Base-by-base conservation (phyloP, 73 alveolate genomes). In the Paramecium biaurelia region DNA sequence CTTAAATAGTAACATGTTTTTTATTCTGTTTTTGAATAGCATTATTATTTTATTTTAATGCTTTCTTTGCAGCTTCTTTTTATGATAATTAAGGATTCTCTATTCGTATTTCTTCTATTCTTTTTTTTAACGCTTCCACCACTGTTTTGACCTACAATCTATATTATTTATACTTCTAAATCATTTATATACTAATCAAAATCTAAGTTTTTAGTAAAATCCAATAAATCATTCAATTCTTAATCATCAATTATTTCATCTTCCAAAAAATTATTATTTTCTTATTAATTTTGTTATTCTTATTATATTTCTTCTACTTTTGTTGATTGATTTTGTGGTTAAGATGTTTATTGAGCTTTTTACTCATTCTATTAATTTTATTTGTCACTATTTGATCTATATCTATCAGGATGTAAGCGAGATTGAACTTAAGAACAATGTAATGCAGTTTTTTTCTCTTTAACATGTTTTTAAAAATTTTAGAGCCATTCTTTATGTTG, bases 401-500 rank as follows among this genome's bases (percentile, higher is more conserved):
- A 63, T 9, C 84, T 10, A 63, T 63, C 84, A 26, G 84, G 84
- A 7, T 63, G 20, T 3, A 63, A 32, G 28, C 84, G 84, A 63
- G 84, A 63, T 30, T 26, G 45, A 32, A 63, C 84, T 63, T 63
- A 63, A 63, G 84, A 63, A 63, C 5, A 63, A 63, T 63, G 84
- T 12, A 63, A 63, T 11, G 43, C 84, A 7, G 45, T 79, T 79
- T 47, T 79, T 79, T 26, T 47, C 12, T 79, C 90, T 79, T 47
- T 43, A 20, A 12, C 74, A 79, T 32, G 45, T 45, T 79, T 79
- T 23, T 79, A 4, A 12, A 42, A 79, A 24, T 45, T 43, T 34
- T 38, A 23, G 32, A 79, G 56, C 90, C 90, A 79, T 45, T 79
- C 90, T 0, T 79, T 79, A 43, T 79, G 90, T 45, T 79, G 45